Evolutionary conservation across 257 asterid species (phyloP).

Genomic region (Nicotiana otophora): DNA sequence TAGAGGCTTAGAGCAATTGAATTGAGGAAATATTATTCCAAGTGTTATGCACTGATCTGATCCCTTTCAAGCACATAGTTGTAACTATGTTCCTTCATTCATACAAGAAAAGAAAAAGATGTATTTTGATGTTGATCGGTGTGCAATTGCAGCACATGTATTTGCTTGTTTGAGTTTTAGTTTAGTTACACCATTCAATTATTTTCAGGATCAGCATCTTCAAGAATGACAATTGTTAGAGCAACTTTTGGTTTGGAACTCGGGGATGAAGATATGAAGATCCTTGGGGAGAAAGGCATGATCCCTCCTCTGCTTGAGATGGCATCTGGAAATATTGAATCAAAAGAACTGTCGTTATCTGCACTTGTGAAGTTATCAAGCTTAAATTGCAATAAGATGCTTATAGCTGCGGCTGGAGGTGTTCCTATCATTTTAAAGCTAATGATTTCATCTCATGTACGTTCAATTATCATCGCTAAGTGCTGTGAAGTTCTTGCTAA

Average conservation of each 20-base stretch:
- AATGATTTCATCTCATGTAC: slow-evolving; percentile 30
- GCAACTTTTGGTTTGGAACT: slow-evolving; percentile 36
- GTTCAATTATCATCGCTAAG: slow-evolving; percentile 24
- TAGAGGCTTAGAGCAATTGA: too few species aligned
- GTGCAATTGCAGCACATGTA: not conserved
- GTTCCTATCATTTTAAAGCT: slow-evolving; percentile 35
- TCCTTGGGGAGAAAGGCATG: slow-evolving; percentile 42
- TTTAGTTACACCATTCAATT: not conserved
- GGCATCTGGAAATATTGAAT: slow-evolving; percentile 43
- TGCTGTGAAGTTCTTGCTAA: slow-evolving; percentile 48
- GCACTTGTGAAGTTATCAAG: slow-evolving; percentile 42
- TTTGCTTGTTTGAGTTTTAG: not conserved
- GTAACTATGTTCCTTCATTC: not conserved
- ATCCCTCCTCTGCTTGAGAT: slow-evolving; percentile 48
- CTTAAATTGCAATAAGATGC: slow-evolving; percentile 33
- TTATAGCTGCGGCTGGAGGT: slow-evolving; percentile 41
- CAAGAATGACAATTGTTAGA: slow-evolving; percentile 42
- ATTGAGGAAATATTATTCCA: not conserved
- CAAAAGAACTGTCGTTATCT: slow-evolving; percentile 36
- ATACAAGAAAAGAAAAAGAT: not conserved
- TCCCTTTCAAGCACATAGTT: not conserved
- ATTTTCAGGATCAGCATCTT: slow-evolving; percentile 38
- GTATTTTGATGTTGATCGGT: not conserved
- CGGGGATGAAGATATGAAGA: slow-evolving; percentile 34
- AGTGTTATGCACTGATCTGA: not conserved